phyloP scores from a whole-genome alignment of 2,329 filamentous ascomycete genomes.

The Pyricularia sp. region DNA sequence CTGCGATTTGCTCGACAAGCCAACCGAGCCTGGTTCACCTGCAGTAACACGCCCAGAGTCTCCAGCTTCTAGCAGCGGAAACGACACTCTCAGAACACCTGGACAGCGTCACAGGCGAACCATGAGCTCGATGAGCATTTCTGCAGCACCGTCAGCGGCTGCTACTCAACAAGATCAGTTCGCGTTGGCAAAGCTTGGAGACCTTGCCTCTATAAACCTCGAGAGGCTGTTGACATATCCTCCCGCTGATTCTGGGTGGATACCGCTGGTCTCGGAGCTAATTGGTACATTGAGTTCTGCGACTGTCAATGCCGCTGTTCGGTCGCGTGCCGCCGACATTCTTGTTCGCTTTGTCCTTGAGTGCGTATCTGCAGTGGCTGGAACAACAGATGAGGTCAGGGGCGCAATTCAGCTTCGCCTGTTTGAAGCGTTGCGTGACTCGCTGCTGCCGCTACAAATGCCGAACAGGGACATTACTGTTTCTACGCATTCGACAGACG shows the following conservation, averaged over 20 bases:
- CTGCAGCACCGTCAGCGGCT: constrained; percentile 28
- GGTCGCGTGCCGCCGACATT: constrained; percentile 50
- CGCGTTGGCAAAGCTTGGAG: constrained; percentile 60
- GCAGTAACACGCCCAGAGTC: constrained; percentile 22
- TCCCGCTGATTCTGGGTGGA: constrained; percentile 64
- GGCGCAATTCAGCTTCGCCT: constrained; percentile 59
- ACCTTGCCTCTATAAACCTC: constrained; percentile 62
- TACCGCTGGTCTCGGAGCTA: constrained; percentile 44
- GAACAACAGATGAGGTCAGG: constrained; percentile 35
- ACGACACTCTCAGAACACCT: constrained; percentile 6
- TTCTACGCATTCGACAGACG: constrained; percentile 48
- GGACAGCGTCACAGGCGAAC: constrained; percentile 27
- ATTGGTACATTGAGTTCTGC: constrained; percentile 35
- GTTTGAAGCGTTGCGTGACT: constrained; percentile 50
- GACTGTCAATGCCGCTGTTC: constrained; percentile 35
- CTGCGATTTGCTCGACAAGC: constrained; percentile 50
- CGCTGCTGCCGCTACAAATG: constrained; percentile 44
- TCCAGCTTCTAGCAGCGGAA: constrained; percentile 14
- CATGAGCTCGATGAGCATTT: constrained; percentile 35
- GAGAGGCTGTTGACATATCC: constrained; percentile 57
- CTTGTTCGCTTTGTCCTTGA: constrained; percentile 46
- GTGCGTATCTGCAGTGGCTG: constrained; percentile 41
- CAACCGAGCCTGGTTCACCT: constrained; percentile 15
- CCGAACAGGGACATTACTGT: constrained; percentile 44
- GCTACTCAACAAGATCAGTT: constrained; percentile 51